These are phyloP conservation scores for Mycena floridula DNA, from an alignment of 768 basidiomycete species.

Conservation along the genomic window DNA sequence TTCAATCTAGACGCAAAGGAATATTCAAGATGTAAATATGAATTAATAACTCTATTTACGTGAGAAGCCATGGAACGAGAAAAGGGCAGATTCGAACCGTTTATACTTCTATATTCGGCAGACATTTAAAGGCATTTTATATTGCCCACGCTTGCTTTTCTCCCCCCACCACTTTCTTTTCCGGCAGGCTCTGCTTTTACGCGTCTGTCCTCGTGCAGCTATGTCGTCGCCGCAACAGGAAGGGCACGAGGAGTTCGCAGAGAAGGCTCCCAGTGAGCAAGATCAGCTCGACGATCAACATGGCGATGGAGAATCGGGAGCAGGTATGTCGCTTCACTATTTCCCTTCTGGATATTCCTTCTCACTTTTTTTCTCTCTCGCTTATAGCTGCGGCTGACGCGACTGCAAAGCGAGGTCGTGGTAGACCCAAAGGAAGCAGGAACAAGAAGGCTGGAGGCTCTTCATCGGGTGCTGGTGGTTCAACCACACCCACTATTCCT, in stretches of 20 bases:
- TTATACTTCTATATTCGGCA: no score
- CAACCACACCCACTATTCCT: slow-evolving; percentile 28
- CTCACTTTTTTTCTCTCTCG: slow-evolving; percentile 17
- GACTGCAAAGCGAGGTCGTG: slow-evolving; percentile 71
- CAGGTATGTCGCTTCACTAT: slow-evolving; percentile 14
- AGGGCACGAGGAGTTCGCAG: slow-evolving; percentile 28
- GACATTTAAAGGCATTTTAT: no score
- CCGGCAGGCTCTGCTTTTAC: slow-evolving; percentile 22
- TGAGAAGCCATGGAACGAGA: no score
- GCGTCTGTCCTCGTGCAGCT: slow-evolving; percentile 15
- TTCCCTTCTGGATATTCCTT: slow-evolving; percentile 12
- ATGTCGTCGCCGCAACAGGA: slow-evolving; percentile 40
- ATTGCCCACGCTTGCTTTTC: slow-evolving; percentile 20
- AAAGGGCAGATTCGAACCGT: no score
- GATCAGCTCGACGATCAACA: slow-evolving; percentile 36
- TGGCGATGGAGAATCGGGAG: slow-evolving; percentile 22
- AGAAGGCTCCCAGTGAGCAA: slow-evolving; percentile 32
- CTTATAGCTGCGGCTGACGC: slow-evolving; percentile 31
- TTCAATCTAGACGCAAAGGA: no score
- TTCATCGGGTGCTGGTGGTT: slow-evolving; percentile 24
- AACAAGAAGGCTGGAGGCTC: slow-evolving; percentile 41
- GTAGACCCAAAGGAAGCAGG: slow-evolving; percentile 88
- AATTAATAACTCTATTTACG: no score
- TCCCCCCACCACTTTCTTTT: slow-evolving; percentile 4
- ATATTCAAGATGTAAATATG: no score